Conservation (phyloP, 169 alveolate genomes). For the Plasmodium coatneyi region DNA sequence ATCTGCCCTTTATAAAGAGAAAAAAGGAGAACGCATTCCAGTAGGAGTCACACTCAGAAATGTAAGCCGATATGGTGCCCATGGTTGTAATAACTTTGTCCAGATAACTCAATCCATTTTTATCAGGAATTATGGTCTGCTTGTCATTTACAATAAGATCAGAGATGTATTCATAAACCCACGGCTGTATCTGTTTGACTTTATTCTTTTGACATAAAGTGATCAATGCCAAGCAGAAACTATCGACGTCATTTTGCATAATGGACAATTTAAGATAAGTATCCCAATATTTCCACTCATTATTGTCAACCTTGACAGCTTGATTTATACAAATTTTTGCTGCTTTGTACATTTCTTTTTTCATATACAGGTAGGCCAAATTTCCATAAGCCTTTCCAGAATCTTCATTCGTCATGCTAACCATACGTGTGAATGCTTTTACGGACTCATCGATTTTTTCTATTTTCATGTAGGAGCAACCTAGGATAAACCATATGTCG, state of each 20-base stretch:
- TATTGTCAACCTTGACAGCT: conserved; percentile 81
- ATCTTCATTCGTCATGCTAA: conserved; percentile 80
- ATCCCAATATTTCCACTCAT: conserved; percentile 86
- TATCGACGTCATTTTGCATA: conserved; percentile 81
- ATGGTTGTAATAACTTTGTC: conserved; percentile 78
- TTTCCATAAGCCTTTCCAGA: conserved; percentile 84
- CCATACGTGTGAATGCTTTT: conserved; percentile 79
- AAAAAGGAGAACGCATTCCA: conserved; percentile 71
- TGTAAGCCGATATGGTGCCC: conserved; percentile 51
- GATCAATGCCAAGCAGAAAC: conserved; percentile 75
- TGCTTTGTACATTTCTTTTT: conserved; percentile 73
- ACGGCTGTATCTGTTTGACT: conserved; percentile 53
- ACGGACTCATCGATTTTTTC: conserved; percentile 77
- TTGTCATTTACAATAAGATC: conserved; percentile 67
- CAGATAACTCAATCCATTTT: conserved; percentile 37
- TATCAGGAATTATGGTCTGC: conserved; percentile 26
- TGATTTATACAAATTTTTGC: conserved; percentile 82
- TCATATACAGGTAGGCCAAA: conserved; percentile 81
- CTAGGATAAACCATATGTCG: conserved; percentile 78
- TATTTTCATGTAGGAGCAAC: conserved; percentile 81
- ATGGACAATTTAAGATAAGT: conserved; percentile 77
- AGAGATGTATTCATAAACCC: conserved; percentile 40
- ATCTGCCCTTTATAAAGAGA: conserved; percentile 50
- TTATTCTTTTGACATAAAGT: conserved; percentile 75
- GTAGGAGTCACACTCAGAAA: conserved; percentile 36